Percentiles rank a stretch among this genome's conserved stretches.
Evolutionary conservation across 768 basidiomycete genomes (phyloP).

Genomic region (Leccinum imitatum): DNA sequence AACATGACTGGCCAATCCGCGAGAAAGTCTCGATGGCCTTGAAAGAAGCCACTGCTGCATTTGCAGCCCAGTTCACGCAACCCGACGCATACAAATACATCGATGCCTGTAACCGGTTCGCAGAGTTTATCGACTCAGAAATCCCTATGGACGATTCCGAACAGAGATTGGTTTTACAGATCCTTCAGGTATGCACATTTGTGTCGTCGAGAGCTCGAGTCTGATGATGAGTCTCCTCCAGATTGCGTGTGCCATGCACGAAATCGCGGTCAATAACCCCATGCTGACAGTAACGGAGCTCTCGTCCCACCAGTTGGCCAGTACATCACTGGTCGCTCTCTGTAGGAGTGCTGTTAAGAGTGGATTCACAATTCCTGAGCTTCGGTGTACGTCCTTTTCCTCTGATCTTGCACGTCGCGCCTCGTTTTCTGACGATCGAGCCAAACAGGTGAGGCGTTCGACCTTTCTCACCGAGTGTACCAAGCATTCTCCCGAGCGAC

Average conservation of each 20-base stretch:
- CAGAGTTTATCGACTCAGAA: conserved; percentile 9
- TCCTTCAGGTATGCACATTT: conserved; percentile 18
- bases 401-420: not conserved
- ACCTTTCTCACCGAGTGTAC: conserved; percentile 1
- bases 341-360: conserved; percentile 2
- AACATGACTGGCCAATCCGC: not conserved
- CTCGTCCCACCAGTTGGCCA: conserved; percentile 11
- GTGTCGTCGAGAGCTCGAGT: not conserved
- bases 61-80: conserved; percentile 14
- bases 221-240: conserved; percentile 6
- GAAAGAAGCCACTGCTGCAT: conserved; percentile 12
- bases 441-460: conserved; percentile 8
- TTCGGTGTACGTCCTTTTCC: conserved; percentile 14
- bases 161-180: conserved; percentile 18
- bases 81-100: conserved; percentile 14
- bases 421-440: conserved; percentile 3
- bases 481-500: conserved; percentile 2
- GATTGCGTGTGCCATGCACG: conserved; percentile 26
- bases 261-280: conserved; percentile 21
- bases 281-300: conserved; percentile 6
- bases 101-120: conserved; percentile 12
- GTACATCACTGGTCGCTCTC: conserved; percentile 6
- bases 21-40: conserved; percentile 6
- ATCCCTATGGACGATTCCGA: conserved; percentile 1
- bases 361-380: not conserved